phyloP scores from a whole-genome alignment of 441 rosid genomes.

The Mallotus repandus region DNA sequence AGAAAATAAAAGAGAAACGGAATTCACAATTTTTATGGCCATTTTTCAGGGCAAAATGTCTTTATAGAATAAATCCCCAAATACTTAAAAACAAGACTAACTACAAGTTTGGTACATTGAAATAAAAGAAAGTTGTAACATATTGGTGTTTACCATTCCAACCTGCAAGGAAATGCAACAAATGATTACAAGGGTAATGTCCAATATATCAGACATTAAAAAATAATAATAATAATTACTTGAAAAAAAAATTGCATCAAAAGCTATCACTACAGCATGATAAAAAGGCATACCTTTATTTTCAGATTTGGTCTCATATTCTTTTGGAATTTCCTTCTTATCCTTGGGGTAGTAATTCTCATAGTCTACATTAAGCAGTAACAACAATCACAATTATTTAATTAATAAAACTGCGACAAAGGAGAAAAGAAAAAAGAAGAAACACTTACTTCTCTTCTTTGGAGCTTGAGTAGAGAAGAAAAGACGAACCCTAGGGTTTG shows the following conservation, averaged over 20 bases:
- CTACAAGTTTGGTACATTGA: not conserved
- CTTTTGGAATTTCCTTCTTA: constrained; percentile 48
- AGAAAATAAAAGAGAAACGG: not conserved
- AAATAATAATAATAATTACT: not conserved
- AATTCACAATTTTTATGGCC: not conserved
- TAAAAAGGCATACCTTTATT: constrained; percentile 38
- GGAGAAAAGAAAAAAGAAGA: not conserved
- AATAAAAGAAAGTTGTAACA: not conserved
- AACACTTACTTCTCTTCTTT: constrained; percentile 47
- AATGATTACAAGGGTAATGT: too few relatives aligned
- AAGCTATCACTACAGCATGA: not conserved
- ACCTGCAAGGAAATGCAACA: not conserved
- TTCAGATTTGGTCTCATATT: constrained; percentile 37
- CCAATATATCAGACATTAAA: not conserved
- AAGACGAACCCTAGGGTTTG: constrained; percentile 43
- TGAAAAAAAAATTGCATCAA: not conserved
- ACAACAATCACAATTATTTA: too few relatives aligned
- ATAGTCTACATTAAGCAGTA: constrained; percentile 33
- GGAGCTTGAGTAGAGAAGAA: constrained; percentile 46
- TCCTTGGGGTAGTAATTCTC: constrained; percentile 55
- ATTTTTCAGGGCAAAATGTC: too few relatives aligned
- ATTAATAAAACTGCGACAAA: not conserved
- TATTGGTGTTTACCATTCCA: not conserved
- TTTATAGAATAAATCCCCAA: too few relatives aligned
- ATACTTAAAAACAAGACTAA: not conserved